Percentiles rank a stretch among this genome's conserved stretches.
phyloP scores from a whole-genome alignment of 1,284 basidiomycete genomes.

The Volvariella surrecta region DNA sequence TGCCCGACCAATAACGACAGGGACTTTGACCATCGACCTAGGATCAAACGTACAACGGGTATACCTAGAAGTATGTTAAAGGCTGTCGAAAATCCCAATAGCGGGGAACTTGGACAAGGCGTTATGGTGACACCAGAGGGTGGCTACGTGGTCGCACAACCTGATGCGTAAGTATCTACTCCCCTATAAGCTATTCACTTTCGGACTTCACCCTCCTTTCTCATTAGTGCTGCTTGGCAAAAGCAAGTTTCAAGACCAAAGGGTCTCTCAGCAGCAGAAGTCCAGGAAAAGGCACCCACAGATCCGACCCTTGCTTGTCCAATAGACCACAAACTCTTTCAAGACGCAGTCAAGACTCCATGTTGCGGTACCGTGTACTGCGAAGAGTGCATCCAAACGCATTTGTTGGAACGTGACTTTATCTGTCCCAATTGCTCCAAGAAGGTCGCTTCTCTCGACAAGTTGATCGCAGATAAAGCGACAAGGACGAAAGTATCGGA shows the following conservation, averaged over 20 bases:
- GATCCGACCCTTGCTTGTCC: conserved; percentile 77
- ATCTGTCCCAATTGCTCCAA: conserved; percentile 83
- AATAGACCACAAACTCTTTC: conserved; percentile 84
- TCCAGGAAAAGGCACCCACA: conserved; percentile 76
- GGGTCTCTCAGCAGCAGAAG: conserved; percentile 74
- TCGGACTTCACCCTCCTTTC: conserved; percentile 6
- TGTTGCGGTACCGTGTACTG: conserved; percentile 89
- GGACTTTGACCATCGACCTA: conserved; percentile 88
- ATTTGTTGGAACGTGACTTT: conserved; percentile 89
- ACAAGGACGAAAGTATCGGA: conserved; percentile 68
- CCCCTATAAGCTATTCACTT: neutral
- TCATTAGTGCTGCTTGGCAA: conserved; percentile 78
- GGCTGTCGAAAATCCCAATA: conserved; percentile 83
- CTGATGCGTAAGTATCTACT: conserved; percentile 64
- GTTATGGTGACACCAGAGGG: conserved; percentile 97
- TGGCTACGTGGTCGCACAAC: conserved; percentile 91
- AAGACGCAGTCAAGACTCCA: conserved; percentile 85
- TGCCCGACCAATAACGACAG: conserved; percentile 97
- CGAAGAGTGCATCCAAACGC: conserved; percentile 90
- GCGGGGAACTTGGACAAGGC: conserved; percentile 68
- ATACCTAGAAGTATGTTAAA: conserved; percentile 97
- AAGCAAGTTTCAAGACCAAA: conserved; percentile 79
- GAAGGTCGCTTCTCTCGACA: conserved; percentile 81
- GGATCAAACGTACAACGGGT: conserved; percentile 97
- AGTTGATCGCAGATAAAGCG: conserved; percentile 71